Evolutionary conservation across 352 stramenopile genomes (phyloP).

Genomic region (Vaucheria bursata): DNA sequence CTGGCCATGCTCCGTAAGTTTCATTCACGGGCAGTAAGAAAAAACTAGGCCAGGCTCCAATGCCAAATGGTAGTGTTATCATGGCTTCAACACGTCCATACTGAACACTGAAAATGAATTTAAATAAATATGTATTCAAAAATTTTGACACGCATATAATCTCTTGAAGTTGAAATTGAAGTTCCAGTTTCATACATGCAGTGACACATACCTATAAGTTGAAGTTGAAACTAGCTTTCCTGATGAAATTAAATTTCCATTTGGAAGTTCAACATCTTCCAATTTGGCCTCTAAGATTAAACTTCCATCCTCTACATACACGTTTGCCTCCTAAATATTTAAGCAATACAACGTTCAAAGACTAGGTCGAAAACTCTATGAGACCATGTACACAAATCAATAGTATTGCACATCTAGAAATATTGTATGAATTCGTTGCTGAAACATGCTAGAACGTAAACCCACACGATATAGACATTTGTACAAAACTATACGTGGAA

Average conservation of each 20-base stretch:
- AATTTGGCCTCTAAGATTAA: background rate
- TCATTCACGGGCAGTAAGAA: conserved; percentile 4
- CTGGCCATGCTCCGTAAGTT: background rate
- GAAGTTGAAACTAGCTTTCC: background rate
- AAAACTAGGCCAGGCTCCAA: background rate
- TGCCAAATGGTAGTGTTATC: background rate
- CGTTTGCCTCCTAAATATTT: too few relatives aligned
- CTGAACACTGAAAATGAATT: background rate
- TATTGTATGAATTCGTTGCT: too few relatives aligned
- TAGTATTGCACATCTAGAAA: background rate
- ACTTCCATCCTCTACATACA: background rate
- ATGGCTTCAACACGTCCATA: conserved; percentile 6
- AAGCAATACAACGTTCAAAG: too few relatives aligned
- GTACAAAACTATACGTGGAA: background rate
- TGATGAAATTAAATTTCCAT: background rate
- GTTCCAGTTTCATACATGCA: background rate
- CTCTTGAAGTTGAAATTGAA: background rate
- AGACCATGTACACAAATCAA: too few relatives aligned
- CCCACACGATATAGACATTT: background rate
- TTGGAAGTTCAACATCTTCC: background rate
- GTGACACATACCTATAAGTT: background rate
- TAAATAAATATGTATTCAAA: background rate
- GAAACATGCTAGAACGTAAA: too few relatives aligned
- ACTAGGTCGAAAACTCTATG: too few relatives aligned
- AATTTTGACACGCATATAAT: background rate